Percentiles rank a stretch among this genome's conserved stretches.
Conservation (phyloP, 345 rosid genomes). For the Carallia brachiata region DNA sequence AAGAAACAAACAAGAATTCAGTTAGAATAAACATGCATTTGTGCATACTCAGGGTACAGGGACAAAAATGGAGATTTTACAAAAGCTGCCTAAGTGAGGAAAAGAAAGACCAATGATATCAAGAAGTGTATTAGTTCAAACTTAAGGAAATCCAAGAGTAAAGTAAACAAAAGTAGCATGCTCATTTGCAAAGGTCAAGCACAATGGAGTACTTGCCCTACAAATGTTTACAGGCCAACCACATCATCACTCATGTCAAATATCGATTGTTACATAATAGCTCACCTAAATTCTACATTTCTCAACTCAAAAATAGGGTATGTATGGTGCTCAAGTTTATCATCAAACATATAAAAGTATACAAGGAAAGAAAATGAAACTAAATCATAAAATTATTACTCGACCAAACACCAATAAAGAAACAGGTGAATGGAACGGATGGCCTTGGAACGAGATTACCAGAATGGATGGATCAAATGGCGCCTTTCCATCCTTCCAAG, state of each 20-base stretch:
- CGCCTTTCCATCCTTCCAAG: constrained; percentile 99
- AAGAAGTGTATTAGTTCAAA: too few species aligned
- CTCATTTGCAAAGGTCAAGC: too few species aligned
- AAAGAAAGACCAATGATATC: too few species aligned
- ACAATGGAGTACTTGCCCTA: too few species aligned
- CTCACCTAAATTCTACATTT: neutral
- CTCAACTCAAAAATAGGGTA: neutral
- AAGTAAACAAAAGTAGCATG: too few species aligned
- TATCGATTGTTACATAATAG: neutral
- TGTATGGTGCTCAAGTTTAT: neutral
- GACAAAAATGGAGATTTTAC: neutral
- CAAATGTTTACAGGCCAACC: neutral
- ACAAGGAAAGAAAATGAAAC: neutral
- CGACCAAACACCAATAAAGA: constrained; percentile 1
- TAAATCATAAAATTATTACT: neutral
- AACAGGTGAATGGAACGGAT: neutral
- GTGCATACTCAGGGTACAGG: neutral
- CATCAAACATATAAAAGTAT: neutral
- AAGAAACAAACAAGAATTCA: neutral
- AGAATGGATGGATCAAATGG: constrained; percentile 92
- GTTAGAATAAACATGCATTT: neutral
- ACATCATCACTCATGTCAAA: neutral
- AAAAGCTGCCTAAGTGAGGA: too few species aligned
- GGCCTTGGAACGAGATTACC: constrained; percentile 39
- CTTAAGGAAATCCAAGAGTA: too few species aligned